Conservation (phyloP, 495 filamentous ascomycete genomes). For the Collariella sp. region DNA sequence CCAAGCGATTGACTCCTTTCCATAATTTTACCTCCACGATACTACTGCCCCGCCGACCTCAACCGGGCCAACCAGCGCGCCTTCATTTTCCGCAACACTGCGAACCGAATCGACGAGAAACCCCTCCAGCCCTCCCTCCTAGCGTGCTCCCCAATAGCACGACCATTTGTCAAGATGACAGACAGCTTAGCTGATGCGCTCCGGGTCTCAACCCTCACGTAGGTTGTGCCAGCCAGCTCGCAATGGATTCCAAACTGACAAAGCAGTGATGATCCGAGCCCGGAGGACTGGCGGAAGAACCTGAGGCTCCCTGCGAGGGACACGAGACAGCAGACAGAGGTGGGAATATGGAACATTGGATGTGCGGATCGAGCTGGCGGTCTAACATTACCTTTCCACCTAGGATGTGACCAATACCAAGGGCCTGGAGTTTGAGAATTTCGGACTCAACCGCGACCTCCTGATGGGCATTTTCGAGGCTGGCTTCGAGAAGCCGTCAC, state of each 20-base stretch:
- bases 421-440: conserved; percentile 94
- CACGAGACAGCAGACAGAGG: conserved; percentile 86
- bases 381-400: neutral
- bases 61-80: too few species aligned
- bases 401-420: conserved; percentile 97
- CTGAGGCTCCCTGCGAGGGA: conserved; percentile 77
- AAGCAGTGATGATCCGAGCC: conserved; percentile 42
- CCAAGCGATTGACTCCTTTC: neutral
- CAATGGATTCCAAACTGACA: conserved; percentile 18
- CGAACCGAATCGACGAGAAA: neutral
- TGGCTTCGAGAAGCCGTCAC: conserved; percentile 96
- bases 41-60: too few species aligned
- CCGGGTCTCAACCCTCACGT: conserved; percentile 63
- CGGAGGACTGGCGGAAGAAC: conserved; percentile 68
- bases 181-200: conserved; percentile 58
- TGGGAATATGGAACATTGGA: conserved; percentile 32
- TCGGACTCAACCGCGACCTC: conserved; percentile 84
- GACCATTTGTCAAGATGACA: conserved; percentile 29
- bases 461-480: conserved; percentile 99
- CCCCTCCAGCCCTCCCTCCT: neutral
- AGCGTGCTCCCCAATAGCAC: neutral
- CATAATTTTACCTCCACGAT: neutral
- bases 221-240: conserved; percentile 20
- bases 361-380: neutral
- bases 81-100: too few species aligned